These are phyloP conservation scores for Cephalotrichum gorgonifer DNA, from an alignment of 2,329 filamentous ascomycete species.

Conservation along the genomic window DNA sequence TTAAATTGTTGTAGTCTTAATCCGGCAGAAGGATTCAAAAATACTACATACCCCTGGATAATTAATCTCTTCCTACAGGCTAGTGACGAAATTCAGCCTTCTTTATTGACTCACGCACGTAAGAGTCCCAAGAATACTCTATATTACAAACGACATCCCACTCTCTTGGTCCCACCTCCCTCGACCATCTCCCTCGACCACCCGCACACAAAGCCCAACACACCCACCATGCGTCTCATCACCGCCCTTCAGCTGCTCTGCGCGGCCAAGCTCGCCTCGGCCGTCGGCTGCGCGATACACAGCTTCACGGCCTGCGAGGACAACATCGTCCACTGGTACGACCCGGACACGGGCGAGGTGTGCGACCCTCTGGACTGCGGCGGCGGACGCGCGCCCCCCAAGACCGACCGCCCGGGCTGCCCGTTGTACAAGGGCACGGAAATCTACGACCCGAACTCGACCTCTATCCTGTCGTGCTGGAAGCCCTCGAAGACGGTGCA, in stretches of 20 bases:
- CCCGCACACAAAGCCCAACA: too few relatives aligned
- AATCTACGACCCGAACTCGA: not conserved
- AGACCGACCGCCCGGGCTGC: slow-evolving; percentile 38
- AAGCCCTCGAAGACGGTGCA: not conserved
- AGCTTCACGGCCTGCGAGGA: slow-evolving; percentile 6
- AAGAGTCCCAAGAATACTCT: too few relatives aligned
- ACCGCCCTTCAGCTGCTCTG: not conserved
- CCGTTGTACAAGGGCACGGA: slow-evolving; percentile 28
- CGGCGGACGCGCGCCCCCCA: slow-evolving; percentile 40
- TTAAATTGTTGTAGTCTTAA: too few relatives aligned
- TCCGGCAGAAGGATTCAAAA: too few relatives aligned
- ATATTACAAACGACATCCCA: too few relatives aligned
- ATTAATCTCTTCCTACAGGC: too few relatives aligned
- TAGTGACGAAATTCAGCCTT: too few relatives aligned
- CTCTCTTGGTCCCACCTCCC: too few relatives aligned
- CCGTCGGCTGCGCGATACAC: not conserved
- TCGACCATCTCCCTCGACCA: too few relatives aligned
- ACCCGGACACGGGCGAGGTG: slow-evolving; percentile 39
- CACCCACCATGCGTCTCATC: not conserved
- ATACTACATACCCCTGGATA: too few relatives aligned
- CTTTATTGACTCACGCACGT: too few relatives aligned
- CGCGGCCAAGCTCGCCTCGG: not conserved
- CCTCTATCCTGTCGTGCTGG: not conserved
- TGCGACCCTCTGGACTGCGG: slow-evolving; percentile 43
- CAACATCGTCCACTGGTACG: slow-evolving; percentile 24